Evolutionary conservation across 1,139 yeast genomes (phyloP), one percentile per base, ranked within the genome.

Genomic region (Yamadazyma dendronema): DNA sequence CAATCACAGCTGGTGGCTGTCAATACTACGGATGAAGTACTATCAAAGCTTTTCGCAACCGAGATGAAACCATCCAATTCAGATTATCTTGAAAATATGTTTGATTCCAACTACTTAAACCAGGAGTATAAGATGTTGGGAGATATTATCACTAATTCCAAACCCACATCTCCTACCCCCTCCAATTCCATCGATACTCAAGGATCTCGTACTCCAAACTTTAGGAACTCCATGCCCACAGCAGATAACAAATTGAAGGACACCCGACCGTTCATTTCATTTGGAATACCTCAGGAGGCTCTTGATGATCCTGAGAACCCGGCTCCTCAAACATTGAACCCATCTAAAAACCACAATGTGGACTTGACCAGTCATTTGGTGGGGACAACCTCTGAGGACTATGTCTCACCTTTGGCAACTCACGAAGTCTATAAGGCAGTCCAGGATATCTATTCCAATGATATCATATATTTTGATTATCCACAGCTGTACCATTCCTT

Each of bases 401-500:
- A 77, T 50, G 66, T 75, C 3, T 66, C 83, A 4, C 87, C 87
- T 3, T 59, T 79, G 38, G 67, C 74, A 9, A 66, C 81, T 37
- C 75, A 84, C 44, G 81, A 80, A 49, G 59, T 79, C 25, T 77
- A 81, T 43, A 81, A 78, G 50, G 69, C 76, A 1, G 85, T 84
- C 0, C 78, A 77, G 45, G 89, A 82, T 50, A 77, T 83, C 31
- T 82, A 80, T 51, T 64, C 79, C 26, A 72, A 71, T 43, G 62
- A 72, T 32, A 67, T 75, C 31, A 70, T 73, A 36, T 76, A 83
- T 31, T 81, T 80, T 49, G 81, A 81, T 53, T 82, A 83, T 47
- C 86, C 86, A 5, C 72, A 69, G 48, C 83, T 84, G 27, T 82
- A 82, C 52, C 84, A 77, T 55, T 77, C 79, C 22, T 62, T 83